phyloP scores from a whole-genome alignment of 495 filamentous ascomycete genomes.

The Penicillium canescens region DNA sequence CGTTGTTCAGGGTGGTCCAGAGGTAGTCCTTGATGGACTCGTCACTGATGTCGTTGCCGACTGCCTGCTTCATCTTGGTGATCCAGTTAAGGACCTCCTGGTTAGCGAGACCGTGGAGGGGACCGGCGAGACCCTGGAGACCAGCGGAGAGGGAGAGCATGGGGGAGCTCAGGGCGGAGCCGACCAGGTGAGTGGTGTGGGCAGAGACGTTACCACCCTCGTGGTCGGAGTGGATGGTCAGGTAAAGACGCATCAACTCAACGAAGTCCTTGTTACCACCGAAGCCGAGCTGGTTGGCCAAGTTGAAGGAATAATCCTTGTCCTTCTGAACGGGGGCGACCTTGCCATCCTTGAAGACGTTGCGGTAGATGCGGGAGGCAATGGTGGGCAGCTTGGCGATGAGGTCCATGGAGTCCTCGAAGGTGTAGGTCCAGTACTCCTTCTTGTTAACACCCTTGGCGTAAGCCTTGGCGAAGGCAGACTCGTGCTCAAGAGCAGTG shows the following conservation, averaged over 20 bases:
- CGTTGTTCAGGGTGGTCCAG: constrained; percentile 92
- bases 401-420: constrained; percentile 99
- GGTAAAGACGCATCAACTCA: constrained; percentile 96
- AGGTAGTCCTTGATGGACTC: constrained; percentile 96
- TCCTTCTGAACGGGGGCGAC: constrained; percentile 92
- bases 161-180: constrained; percentile 93
- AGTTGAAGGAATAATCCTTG: constrained; percentile 98
- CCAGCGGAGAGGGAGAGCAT: constrained; percentile 95
- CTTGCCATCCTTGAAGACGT: constrained; percentile 99
- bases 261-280: constrained; percentile 94
- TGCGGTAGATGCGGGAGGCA: constrained; percentile 97
- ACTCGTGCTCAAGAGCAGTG: constrained; percentile 97
- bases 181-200: constrained; percentile 97
- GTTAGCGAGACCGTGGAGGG: constrained; percentile 98
- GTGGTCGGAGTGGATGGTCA: constrained; percentile 99
- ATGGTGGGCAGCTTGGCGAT: constrained; percentile 99
- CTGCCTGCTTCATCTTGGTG: constrained; percentile 93
- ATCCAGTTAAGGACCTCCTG: constrained; percentile 99
- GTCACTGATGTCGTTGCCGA: constrained; percentile 94
- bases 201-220: constrained; percentile 98
- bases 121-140: constrained; percentile 95
- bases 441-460: constrained; percentile 98
- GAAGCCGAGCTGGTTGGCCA: constrained; percentile 97
- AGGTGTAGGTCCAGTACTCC: constrained; percentile 99
- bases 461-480: constrained; percentile 95